Evolutionary conservation across 2,329 filamentous ascomycete genomes (phyloP).

Genomic region (Fusarium irregulare): DNA sequence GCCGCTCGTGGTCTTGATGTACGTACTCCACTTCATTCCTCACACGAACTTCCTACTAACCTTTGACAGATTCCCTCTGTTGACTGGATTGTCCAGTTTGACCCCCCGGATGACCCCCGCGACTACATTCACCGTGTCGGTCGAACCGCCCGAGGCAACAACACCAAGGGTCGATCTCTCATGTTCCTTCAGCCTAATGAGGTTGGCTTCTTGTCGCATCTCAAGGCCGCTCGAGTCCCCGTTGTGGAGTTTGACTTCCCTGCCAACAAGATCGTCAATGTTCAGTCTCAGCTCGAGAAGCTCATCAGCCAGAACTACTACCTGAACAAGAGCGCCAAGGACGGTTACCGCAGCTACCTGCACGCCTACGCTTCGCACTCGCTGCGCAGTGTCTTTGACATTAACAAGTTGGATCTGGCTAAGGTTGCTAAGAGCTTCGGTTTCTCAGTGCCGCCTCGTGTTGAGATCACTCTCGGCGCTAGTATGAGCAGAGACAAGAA

Average conservation of each 20-base stretch:
- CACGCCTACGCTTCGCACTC: conserved; percentile 89
- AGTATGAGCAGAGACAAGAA: conserved; percentile 79
- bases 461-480: conserved; percentile 87
- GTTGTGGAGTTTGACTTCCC: conserved; percentile 98
- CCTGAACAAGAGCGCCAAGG: conserved; percentile 85
- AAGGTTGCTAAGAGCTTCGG: conserved; percentile 89
- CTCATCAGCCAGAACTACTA: conserved; percentile 97
- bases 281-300: conserved; percentile 92
- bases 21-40: conserved; percentile 47
- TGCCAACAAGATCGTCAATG: conserved; percentile 88
- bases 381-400: conserved; percentile 73
- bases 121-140: conserved; percentile 97
- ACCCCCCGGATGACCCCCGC: conserved; percentile 89
- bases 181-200: conserved; percentile 95
- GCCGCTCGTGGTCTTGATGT: conserved; percentile 92
- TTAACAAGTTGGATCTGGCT: conserved; percentile 83
- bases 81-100: conserved; percentile 96
- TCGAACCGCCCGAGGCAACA: conserved; percentile 87
- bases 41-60: conserved; percentile 23
- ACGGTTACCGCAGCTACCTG: conserved; percentile 88
- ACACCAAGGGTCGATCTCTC: conserved; percentile 85
- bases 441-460: conserved; percentile 79
- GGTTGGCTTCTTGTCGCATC: conserved; percentile 89
- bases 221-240: conserved; percentile 91
- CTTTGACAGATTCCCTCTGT: conserved; percentile 80